phyloP scores from a whole-genome alignment of 352 stramenopile genomes.

The Globisporangium solare region DNA sequence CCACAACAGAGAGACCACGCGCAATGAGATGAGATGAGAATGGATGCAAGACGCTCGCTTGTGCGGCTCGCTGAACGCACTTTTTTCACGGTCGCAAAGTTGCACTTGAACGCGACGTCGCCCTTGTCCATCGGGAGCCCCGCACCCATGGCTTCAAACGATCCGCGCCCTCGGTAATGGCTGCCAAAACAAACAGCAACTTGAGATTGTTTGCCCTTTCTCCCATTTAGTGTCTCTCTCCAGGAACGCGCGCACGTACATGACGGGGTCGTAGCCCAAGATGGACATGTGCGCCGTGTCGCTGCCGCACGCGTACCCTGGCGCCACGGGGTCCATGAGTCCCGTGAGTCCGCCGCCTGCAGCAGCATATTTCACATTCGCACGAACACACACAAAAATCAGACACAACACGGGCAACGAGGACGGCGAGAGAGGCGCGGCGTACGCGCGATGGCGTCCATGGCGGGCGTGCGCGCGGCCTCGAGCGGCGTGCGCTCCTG shows the following conservation, averaged over 20 bases:
- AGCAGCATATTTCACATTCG: not conserved
- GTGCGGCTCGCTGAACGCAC: constrained; percentile 4
- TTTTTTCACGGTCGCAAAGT: constrained; percentile 76
- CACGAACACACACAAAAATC: not conserved
- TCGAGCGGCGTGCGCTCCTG: constrained; percentile 57
- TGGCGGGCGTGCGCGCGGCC: constrained; percentile 63
- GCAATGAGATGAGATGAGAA: no score
- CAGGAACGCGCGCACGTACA: constrained; percentile 38
- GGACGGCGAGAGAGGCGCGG: no score
- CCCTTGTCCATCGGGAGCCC: constrained; percentile 79
- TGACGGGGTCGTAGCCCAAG: constrained; percentile 79
- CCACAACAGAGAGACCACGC: not conserved
- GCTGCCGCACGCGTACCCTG: constrained; percentile 79
- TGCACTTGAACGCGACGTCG: constrained; percentile 88
- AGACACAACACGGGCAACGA: not conserved
- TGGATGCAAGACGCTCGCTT: not conserved
- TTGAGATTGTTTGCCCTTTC: not conserved
- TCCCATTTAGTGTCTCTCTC: not conserved
- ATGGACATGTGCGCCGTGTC: constrained; percentile 90
- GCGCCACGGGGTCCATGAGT: constrained; percentile 81
- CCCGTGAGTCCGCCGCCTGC: constrained; percentile 71
- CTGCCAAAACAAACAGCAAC: constrained; percentile 20
- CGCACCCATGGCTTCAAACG: constrained; percentile 86
- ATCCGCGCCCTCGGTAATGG: constrained; percentile 80
- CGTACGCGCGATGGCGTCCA: constrained; percentile 81